Conservation (phyloP, 176 grass and related monocot species). For the Triticum dicoccoides region DNA sequence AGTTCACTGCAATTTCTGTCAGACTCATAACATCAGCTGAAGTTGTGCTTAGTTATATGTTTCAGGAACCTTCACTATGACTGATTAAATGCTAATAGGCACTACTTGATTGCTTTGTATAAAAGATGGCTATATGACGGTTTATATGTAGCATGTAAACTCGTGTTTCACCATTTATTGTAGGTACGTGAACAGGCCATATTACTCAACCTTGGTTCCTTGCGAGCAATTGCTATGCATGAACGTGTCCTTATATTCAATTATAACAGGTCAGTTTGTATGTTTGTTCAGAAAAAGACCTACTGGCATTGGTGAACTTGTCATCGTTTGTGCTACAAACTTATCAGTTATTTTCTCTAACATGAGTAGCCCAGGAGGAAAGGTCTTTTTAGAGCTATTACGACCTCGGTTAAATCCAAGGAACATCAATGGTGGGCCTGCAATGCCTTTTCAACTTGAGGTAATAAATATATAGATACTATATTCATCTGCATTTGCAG, state of each 20-base stretch:
- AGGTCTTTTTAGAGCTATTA: slow-evolving; percentile 68
- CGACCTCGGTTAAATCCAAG: slow-evolving; percentile 87
- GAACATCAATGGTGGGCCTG: slow-evolving; percentile 66
- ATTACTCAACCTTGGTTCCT: slow-evolving; percentile 86
- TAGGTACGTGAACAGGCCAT: slow-evolving; percentile 97
- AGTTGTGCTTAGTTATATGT: neutral
- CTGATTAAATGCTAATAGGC: slow-evolving; percentile 15
- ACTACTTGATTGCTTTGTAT: neutral
- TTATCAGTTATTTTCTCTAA: slow-evolving; percentile 22
- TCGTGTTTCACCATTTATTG: slow-evolving; percentile 22
- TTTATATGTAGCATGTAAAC: slow-evolving; percentile 24
- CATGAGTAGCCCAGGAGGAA: slow-evolving; percentile 74
- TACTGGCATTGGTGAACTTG: neutral
- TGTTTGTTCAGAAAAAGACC: neutral
- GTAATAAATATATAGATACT: slow-evolving; percentile 40
- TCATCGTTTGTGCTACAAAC: neutral
- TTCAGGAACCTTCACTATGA: neutral
- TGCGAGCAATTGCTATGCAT: slow-evolving; percentile 94
- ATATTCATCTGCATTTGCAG: slow-evolving; percentile 16
- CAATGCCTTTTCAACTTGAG: slow-evolving; percentile 99
- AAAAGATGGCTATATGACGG: slow-evolving; percentile 12
- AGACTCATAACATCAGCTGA: neutral
- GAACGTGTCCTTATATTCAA: slow-evolving; percentile 92
- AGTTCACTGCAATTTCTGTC: neutral
- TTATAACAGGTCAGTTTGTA: slow-evolving; percentile 76